phyloP scores from a whole-genome alignment of 768 basidiomycete species.

The Tylopilus balloui region DNA sequence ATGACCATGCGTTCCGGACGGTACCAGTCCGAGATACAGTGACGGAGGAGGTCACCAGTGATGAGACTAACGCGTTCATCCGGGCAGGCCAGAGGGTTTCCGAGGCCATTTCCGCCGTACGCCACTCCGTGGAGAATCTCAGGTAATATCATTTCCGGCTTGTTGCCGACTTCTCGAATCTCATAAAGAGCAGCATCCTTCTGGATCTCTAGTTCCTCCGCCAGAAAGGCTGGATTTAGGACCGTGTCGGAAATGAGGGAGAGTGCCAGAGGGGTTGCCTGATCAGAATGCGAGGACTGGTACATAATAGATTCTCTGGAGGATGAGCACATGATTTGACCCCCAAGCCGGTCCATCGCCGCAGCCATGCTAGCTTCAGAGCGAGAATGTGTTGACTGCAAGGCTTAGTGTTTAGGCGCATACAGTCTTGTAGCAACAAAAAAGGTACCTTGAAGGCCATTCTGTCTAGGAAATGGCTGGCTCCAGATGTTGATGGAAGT shows the following conservation, averaged over 20 bases:
- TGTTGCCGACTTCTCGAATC: conserved; percentile 77
- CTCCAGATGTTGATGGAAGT: conserved; percentile 63
- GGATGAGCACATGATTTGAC: conserved; percentile 87
- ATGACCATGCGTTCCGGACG: conserved; percentile 93
- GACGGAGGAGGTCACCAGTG: conserved; percentile 54
- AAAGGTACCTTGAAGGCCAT: conserved; percentile 89
- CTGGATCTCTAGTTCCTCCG: conserved; percentile 78
- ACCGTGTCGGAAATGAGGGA: conserved; percentile 91
- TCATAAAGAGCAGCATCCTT: conserved; percentile 89
- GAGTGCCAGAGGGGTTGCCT: conserved; percentile 74
- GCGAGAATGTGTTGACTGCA: conserved; percentile 68
- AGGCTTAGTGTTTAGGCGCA: conserved; percentile 2
- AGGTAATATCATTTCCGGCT: conserved; percentile 91
- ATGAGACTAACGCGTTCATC: conserved; percentile 74
- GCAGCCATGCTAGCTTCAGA: conserved; percentile 74
- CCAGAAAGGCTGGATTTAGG: conserved; percentile 66
- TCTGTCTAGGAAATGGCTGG: conserved; percentile 88
- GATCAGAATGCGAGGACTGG: conserved; percentile 91
- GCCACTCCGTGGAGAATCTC: conserved; percentile 88
- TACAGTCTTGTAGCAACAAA: not conserved
- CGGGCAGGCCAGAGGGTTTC: conserved; percentile 88
- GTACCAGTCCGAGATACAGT: conserved; percentile 78
- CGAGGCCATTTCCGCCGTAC: conserved; percentile 70
- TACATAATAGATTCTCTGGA: conserved; percentile 96
- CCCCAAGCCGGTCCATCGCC: conserved; percentile 80